Evolutionary conservation across 2,329 filamentous ascomycete genomes (phyloP).

Genomic region (Allantophomopsis cytisporea): DNA sequence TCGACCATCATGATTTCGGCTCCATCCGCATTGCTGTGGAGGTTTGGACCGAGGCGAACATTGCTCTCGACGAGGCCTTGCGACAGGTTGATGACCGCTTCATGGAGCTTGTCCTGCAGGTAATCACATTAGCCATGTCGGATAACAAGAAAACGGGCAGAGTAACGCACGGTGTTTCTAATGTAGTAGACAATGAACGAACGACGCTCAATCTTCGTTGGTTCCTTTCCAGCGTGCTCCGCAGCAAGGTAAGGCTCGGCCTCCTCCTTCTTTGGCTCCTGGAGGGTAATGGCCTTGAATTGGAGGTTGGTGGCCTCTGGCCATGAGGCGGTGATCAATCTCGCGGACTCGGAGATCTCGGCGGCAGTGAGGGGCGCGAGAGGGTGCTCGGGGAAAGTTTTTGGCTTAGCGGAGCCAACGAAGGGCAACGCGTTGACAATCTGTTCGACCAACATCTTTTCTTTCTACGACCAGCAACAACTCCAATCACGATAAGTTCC

Average conservation of each 20-base stretch:
- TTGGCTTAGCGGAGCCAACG: constrained; percentile 9
- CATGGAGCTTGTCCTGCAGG: constrained; percentile 44
- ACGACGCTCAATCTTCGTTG: constrained; percentile 30
- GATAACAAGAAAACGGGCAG: not conserved
- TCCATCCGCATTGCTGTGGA: constrained; percentile 44
- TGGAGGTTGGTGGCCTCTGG: constrained; percentile 39
- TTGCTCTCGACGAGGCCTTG: constrained; percentile 37
- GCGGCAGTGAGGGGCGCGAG: constrained; percentile 41
- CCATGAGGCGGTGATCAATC: constrained; percentile 37
- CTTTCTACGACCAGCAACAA: too few species aligned
- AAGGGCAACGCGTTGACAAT: constrained; percentile 10
- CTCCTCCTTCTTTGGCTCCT: constrained; percentile 39
- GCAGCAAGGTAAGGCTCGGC: constrained; percentile 35
- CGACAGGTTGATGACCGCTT: constrained; percentile 39
- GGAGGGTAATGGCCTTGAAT: constrained; percentile 49
- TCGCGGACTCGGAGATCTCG: constrained; percentile 38
- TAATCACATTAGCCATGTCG: not conserved
- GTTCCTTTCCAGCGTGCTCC: constrained; percentile 25
- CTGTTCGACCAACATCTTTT: constrained; percentile 12
- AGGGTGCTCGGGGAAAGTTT: constrained; percentile 28
- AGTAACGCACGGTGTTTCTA: constrained; percentile 36
- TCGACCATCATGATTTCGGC: constrained; percentile 47
- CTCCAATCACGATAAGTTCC: too few species aligned
- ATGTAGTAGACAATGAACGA: constrained; percentile 45
- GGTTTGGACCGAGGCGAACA: constrained; percentile 40